Percentiles rank a stretch among this genome's conserved stretches.
These are phyloP conservation scores for Spirogloea muscicola DNA, from an alignment of 139 green algal genomes.

Conservation along the genomic window DNA sequence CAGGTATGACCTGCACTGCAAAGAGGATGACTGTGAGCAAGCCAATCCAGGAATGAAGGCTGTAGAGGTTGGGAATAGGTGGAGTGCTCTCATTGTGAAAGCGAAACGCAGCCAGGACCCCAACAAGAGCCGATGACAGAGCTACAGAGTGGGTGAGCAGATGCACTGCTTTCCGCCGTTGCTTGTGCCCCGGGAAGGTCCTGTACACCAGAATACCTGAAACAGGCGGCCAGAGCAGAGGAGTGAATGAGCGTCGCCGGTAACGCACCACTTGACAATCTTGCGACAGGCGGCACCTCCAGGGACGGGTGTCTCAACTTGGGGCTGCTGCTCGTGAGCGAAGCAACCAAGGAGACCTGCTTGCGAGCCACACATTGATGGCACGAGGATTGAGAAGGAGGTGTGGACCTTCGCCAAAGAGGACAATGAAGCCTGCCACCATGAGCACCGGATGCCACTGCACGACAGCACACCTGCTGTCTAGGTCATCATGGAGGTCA, in stretches of 20 bases:
- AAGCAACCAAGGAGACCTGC: too few relatives aligned
- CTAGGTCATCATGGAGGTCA: too few relatives aligned
- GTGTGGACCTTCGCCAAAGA: background rate
- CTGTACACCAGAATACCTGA: conserved; percentile 41
- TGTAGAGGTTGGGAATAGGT: conserved; percentile 49
- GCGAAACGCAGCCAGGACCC: conserved; percentile 19
- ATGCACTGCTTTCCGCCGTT: conserved; percentile 28
- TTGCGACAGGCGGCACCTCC: too few relatives aligned
- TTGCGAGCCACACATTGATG: background rate
- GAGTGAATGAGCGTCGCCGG: background rate
- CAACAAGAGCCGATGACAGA: conserved; percentile 16
- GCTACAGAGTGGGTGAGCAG: conserved; percentile 17
- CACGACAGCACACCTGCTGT: background rate
- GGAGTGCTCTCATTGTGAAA: conserved; percentile 30
- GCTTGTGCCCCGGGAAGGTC: conserved; percentile 11
- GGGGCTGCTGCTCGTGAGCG: too few relatives aligned
- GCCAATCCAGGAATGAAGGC: conserved; percentile 46
- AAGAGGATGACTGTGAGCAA: conserved; percentile 34
- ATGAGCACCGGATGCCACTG: conserved; percentile 10
- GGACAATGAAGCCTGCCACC: background rate
- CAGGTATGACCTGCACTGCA: conserved; percentile 29
- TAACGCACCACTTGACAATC: background rate
- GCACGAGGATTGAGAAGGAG: background rate
- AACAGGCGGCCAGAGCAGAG: conserved; percentile 42
- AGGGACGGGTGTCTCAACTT: too few relatives aligned